Evolutionary conservation across 768 basidiomycete species (phyloP).

Genomic region (Grammothele lineata): DNA sequence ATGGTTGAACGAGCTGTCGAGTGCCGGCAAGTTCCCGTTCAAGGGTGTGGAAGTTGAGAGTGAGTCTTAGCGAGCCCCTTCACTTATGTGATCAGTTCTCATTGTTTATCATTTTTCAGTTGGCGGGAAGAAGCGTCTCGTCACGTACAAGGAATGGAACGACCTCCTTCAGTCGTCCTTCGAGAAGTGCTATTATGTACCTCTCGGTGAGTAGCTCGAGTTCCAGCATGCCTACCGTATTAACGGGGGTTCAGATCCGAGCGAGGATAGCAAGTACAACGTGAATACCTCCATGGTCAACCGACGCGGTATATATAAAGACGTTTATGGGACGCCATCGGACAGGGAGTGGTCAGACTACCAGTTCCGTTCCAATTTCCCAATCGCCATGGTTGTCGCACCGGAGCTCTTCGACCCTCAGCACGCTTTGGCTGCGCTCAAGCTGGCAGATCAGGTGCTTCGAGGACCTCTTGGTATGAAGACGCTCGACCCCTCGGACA

Average conservation of each 20-base stretch:
- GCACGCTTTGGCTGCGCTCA: conserved; percentile 76
- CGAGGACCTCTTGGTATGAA: conserved; percentile 94
- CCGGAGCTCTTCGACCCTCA: conserved; percentile 86
- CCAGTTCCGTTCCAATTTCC: conserved; percentile 90
- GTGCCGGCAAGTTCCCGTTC: conserved; percentile 75
- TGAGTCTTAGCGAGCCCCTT: conserved; percentile 36
- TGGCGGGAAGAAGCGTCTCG: conserved; percentile 56
- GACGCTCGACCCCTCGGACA: conserved; percentile 84
- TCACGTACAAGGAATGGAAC: conserved; percentile 91
- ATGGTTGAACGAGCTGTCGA: conserved; percentile 75
- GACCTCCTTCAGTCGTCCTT: conserved; percentile 82
- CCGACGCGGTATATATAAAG: conserved; percentile 96
- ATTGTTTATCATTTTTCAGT: conserved; percentile 39
- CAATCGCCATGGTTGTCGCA: conserved; percentile 95
- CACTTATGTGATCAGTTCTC: too few species aligned
- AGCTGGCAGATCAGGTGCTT: conserved; percentile 75
- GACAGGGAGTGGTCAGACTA: conserved; percentile 97
- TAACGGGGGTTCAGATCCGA: conserved; percentile 46
- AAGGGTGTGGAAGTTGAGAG: conserved; percentile 79
- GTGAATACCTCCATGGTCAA: conserved; percentile 71
- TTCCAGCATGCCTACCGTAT: background rate
- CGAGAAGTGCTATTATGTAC: conserved; percentile 89
- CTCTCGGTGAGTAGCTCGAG: conserved; percentile 47
- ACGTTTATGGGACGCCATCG: conserved; percentile 85
- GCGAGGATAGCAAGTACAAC: conserved; percentile 66